Conservation (phyloP, 1,284 basidiomycete genomes). For the Wallemia mellicola region DNA sequence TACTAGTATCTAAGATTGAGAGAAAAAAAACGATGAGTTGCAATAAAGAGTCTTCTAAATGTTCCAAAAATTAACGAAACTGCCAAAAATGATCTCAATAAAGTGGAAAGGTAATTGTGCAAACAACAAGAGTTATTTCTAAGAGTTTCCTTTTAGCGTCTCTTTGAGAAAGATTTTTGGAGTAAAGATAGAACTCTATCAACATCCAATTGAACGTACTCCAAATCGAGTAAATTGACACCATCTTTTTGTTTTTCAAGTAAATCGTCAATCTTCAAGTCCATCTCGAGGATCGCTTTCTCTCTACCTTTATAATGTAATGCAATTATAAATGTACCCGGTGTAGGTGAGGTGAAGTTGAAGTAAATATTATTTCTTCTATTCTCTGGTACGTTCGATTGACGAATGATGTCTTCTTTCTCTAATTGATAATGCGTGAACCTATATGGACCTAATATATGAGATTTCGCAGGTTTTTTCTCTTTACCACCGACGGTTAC, state of each 20-base stretch:
- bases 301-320: conserved; percentile 97
- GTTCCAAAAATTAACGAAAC: too few species aligned
- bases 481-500: conserved; percentile 89
- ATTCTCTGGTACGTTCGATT: conserved; percentile 94
- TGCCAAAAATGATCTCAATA: too few species aligned
- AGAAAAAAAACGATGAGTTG: too few species aligned
- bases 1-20: too few species aligned
- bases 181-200: conserved; percentile 24
- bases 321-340: conserved; percentile 94
- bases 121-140: background rate
- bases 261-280: conserved; percentile 93
- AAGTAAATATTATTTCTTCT: conserved; percentile 95
- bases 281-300: conserved; percentile 98
- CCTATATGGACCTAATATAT: conserved; percentile 71
- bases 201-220: conserved; percentile 92
- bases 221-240: conserved; percentile 73
- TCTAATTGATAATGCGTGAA: conserved; percentile 95
- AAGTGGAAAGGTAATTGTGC: too few species aligned
- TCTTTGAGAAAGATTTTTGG: background rate
- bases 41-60: too few species aligned
- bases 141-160: background rate
- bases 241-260: conserved; percentile 99
- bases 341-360: conserved; percentile 87
- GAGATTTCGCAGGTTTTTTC: conserved; percentile 61
- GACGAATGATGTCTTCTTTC: conserved; percentile 97